A percentile compares a stretch with the other conserved stretches of the same genome.
These are phyloP conservation scores for Wickerhamomyces canadensis DNA, from an alignment of 805 yeast genomes.

Conservation along the genomic window DNA sequence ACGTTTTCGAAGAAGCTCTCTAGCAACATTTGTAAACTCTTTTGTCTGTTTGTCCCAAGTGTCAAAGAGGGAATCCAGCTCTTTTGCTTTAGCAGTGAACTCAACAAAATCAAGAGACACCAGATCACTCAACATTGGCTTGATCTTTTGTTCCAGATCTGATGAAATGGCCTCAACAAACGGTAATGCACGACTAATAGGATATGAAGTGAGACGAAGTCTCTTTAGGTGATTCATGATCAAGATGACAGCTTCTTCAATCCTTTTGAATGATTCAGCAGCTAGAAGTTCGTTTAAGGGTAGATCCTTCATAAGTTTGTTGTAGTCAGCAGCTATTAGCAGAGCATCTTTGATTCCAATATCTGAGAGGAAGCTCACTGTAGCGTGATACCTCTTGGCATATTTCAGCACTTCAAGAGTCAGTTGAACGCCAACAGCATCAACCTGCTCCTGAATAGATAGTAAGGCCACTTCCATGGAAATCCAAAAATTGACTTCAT, in stretches of 20 bases:
- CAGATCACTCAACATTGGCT: constrained; percentile 35
- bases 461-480: constrained; percentile 58
- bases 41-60: constrained; percentile 58
- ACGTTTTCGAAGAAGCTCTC: constrained; percentile 72
- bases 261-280: constrained; percentile 37
- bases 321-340: constrained; percentile 46
- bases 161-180: constrained; percentile 60
- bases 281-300: constrained; percentile 57
- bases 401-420: constrained; percentile 57
- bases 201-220: constrained; percentile 55
- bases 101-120: constrained; percentile 37
- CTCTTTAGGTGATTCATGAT: constrained; percentile 62
- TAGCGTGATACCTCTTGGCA: constrained; percentile 77
- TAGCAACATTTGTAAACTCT: constrained; percentile 57
- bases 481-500: constrained; percentile 76
- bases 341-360: constrained; percentile 57
- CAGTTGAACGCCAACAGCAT: constrained; percentile 44
- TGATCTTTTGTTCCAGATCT: constrained; percentile 46
- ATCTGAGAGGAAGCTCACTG: constrained; percentile 67
- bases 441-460: constrained; percentile 53
- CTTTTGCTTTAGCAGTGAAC: constrained; percentile 30
- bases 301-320: constrained; percentile 59
- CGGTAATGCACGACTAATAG: constrained; percentile 55
- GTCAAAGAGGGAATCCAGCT: constrained; percentile 31
- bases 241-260: constrained; percentile 38